Conservation (phyloP, 2,329 filamentous ascomycete genomes). For the Pseudonectria buxi region DNA sequence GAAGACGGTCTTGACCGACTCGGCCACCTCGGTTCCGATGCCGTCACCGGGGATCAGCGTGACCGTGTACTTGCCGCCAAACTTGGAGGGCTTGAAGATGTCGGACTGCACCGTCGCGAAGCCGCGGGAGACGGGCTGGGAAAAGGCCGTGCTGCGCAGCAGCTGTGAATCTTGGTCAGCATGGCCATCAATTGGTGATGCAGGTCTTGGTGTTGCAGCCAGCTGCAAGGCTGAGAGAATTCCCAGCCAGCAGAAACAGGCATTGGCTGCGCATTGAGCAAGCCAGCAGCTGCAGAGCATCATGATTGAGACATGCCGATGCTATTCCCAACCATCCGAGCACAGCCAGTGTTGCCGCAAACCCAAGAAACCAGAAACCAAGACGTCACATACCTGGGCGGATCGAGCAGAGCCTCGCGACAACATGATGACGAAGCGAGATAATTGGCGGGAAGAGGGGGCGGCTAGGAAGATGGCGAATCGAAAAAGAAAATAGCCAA, state of each 20-base stretch:
- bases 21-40: constrained; percentile 95
- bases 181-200: too few relatives aligned
- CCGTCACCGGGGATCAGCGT: constrained; percentile 98
- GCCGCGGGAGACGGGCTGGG: constrained; percentile 43
- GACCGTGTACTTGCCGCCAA: constrained; percentile 98
- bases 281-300: too few relatives aligned
- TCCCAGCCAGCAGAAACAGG: too few relatives aligned
- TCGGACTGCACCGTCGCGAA: constrained; percentile 85
- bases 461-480: not conserved
- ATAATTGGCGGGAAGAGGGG: not conserved
- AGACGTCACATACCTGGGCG: constrained; percentile 55
- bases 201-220: too few relatives aligned
- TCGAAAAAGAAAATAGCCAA: too few relatives aligned
- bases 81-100: constrained; percentile 99
- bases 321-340: too few relatives aligned
- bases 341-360: too few relatives aligned
- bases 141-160: constrained; percentile 45
- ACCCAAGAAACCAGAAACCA: constrained; percentile 2
- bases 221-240: too few relatives aligned
- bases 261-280: too few relatives aligned
- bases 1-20: constrained; percentile 98
- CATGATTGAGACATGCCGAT: too few relatives aligned
- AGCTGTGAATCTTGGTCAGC: too few relatives aligned
- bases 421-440: constrained; percentile 41
- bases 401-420: constrained; percentile 50